Evolutionary conservation across 1,284 basidiomycete genomes (phyloP).

Genomic region (Rhodotorula sp.): DNA sequence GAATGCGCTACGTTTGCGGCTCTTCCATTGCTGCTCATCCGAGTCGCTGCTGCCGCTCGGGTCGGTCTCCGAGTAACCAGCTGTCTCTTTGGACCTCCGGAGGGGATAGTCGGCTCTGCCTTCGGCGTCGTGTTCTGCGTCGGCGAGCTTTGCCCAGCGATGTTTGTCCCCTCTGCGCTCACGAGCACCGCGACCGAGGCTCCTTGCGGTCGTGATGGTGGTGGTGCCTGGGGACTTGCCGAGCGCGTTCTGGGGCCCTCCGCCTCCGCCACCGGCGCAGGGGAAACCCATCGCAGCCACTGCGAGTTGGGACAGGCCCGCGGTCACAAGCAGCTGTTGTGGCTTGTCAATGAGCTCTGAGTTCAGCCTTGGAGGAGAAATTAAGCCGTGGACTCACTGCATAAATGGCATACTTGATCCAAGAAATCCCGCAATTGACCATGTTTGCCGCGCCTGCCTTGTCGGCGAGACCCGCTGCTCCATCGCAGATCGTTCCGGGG

Average conservation of each 20-base stretch:
- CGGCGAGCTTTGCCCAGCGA: background rate
- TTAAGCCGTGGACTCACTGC: background rate
- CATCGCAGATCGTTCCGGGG: slow-evolving; percentile 3
- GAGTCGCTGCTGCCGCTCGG: no score
- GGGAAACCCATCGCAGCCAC: slow-evolving; percentile 4
- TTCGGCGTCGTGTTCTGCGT: background rate
- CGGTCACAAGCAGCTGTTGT: slow-evolving; percentile 3
- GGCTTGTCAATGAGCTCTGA: background rate
- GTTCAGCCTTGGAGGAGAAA: no score
- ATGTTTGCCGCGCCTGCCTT: background rate
- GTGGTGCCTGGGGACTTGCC: no score
- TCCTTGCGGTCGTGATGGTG: background rate
- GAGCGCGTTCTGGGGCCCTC: no score
- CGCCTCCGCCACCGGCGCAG: background rate
- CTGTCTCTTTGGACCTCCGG: no score
- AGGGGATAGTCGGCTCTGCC: background rate
- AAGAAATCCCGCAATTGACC: slow-evolving; percentile 4
- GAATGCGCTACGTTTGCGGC: no score
- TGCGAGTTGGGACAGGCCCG: slow-evolving; percentile 9
- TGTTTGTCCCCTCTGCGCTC: background rate
- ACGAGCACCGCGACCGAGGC: background rate
- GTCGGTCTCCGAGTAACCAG: no score
- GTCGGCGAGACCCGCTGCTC: background rate
- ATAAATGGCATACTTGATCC: slow-evolving; percentile 3
- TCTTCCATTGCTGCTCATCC: no score